These are phyloP conservation scores for Chaetothyriales sp. DNA, from an alignment of 2,329 filamentous ascomycete species.

Conservation along the genomic window DNA sequence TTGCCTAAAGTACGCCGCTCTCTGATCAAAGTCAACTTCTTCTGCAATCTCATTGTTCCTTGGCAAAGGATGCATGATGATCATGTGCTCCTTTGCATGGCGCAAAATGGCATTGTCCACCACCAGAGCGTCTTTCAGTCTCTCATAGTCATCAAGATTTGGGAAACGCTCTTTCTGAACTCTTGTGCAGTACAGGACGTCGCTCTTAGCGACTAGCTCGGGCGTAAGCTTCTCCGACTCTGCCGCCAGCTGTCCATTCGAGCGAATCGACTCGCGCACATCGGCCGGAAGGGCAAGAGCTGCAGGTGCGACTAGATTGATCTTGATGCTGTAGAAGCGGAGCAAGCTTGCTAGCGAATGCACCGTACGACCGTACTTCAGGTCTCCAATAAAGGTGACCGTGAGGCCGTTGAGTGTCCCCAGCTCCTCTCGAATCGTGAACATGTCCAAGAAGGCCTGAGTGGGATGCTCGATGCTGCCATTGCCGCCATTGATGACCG, in stretches of 20 bases:
- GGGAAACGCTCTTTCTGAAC: conserved; percentile 94
- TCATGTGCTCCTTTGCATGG: conserved; percentile 80
- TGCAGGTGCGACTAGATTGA: conserved; percentile 79
- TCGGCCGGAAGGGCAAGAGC: conserved; percentile 60
- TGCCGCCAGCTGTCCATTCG: conserved; percentile 58
- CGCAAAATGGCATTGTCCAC: conserved; percentile 83
- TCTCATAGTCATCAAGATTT: conserved; percentile 65
- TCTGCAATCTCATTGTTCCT: conserved; percentile 85
- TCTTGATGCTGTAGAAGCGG: conserved; percentile 83
- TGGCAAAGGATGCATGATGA: conserved; percentile 89
- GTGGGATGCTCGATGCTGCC: conserved; percentile 93
- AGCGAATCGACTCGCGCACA: conserved; percentile 55
- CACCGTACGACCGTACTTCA: conserved; percentile 83
- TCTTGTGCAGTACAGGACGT: conserved; percentile 92
- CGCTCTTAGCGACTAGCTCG: conserved; percentile 70
- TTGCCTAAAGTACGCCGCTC: conserved; percentile 98
- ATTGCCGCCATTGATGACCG: conserved; percentile 94
- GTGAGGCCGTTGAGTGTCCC: conserved; percentile 90
- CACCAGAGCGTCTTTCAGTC: conserved; percentile 73
- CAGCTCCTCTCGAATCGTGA: conserved; percentile 94
- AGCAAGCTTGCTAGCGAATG: conserved; percentile 91
- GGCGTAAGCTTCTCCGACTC: conserved; percentile 69
- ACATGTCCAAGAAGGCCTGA: conserved; percentile 92
- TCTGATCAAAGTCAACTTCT: conserved; percentile 93
- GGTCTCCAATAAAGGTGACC: conserved; percentile 88